A percentile compares a stretch with the other conserved stretches of the same genome.
Conservation (phyloP, 345 rosid species). For the Populus euphratica region DNA sequence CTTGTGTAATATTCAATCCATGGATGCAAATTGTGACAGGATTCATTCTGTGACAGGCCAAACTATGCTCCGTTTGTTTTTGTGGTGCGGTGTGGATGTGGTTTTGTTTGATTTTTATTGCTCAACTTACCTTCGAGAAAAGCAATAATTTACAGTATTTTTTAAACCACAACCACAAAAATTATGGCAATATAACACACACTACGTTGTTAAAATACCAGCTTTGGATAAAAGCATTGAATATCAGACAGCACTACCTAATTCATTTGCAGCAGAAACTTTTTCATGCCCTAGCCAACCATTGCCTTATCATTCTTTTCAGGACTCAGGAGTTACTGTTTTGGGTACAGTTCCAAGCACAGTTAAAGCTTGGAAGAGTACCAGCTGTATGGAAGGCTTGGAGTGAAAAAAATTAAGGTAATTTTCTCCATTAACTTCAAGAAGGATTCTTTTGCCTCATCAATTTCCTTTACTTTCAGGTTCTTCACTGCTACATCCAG, state of each 20-base stretch:
- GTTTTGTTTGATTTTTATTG: too few relatives aligned
- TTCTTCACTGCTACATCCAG: too few relatives aligned
- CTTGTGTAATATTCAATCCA: neutral
- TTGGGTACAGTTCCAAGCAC: conserved; percentile 90
- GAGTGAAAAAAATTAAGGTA: conserved; percentile 79
- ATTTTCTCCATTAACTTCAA: neutral
- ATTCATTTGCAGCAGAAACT: neutral
- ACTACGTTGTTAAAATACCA: neutral
- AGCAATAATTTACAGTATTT: too few relatives aligned
- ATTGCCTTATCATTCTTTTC: conserved; percentile 16
- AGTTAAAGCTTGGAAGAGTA: conserved; percentile 80
- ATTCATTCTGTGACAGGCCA: too few relatives aligned
- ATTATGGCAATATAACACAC: too few relatives aligned
- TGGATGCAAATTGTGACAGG: neutral
- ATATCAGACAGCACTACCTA: neutral
- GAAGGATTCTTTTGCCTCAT: neutral
- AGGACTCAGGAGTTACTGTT: conserved; percentile 86
- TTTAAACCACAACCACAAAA: too few relatives aligned
- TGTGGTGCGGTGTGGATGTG: too few relatives aligned
- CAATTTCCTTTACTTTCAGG: too few relatives aligned
- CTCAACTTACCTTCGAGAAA: too few relatives aligned
- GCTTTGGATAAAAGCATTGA: too few relatives aligned
- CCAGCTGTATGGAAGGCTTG: conserved; percentile 62
- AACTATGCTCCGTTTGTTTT: too few relatives aligned
- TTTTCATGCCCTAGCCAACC: neutral